Evolutionary conservation across 805 yeast genomes (phyloP), one percentile per base, ranked within the genome.

Genomic region (Saccharomycopsis sp.): DNA sequence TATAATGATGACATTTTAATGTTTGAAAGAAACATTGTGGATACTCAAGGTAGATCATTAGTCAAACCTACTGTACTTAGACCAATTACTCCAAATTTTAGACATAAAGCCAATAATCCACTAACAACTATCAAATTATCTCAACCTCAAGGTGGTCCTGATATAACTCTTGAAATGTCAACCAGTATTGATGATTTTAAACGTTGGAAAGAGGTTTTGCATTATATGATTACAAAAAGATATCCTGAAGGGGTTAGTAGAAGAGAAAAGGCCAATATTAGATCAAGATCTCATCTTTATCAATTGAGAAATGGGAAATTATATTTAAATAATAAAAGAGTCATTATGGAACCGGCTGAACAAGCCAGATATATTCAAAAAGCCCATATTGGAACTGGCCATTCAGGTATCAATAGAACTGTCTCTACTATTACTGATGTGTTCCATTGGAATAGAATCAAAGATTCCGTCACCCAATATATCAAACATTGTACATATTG

Each of bases 401-500:
- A 89, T 55, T 79, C 79, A 10, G 97, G 97, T 9, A 86, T 89
- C 47, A 89, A 89, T 61, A 84, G 79, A 53, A 79, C 94, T 2
- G 87, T 96, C 0, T 63, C 89, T 0, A 61, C 71, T 14, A 73
- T 92, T 14, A 73, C 88, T 1, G 92, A 82, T 47, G 72, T 73
- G 50, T 89, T 82, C 51, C 94, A 86, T 57, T 89, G 97, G 96
- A 74, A 86, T 1, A 72, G 94, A 38, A 82, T 89, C 48, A 88
- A 92, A 59, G 86, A 76, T 42, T 85, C 95, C 0, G 96, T 84
- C 1, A 77, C 82, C 1, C 74, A 76, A 23, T 89, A 35, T 26
- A 27, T 27, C 12, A 8, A 21, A 5, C n/a, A 21, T 85, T 1
- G 77, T 88, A 39, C 67, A 79, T 40, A 72, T 76, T 45, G 92